phyloP scores from a whole-genome alignment of 768 basidiomycete species.

The Boletus pseudo-olivaceus region DNA sequence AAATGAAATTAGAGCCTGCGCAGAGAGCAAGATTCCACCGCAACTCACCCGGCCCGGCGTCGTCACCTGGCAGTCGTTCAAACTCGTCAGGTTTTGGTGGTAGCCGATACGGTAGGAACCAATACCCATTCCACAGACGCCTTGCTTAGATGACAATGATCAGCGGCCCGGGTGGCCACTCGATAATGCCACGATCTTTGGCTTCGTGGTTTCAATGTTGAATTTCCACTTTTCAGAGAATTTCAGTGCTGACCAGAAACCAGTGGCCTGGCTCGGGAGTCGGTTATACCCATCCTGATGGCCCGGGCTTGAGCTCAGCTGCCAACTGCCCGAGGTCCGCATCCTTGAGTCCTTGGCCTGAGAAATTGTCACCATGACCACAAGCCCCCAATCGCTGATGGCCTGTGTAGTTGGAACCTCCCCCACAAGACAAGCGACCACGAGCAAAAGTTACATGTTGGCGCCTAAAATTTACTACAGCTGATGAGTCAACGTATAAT shows the following conservation, averaged over 20 bases:
- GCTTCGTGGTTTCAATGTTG: not conserved
- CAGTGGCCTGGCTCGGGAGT: too few species aligned
- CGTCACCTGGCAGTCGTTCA: too few species aligned
- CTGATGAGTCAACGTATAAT: not conserved
- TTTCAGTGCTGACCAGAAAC: not conserved
- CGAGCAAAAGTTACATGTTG: not conserved
- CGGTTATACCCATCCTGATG: not conserved
- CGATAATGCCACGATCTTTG: not conserved
- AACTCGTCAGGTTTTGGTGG: too few species aligned
- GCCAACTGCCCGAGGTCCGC: not conserved
- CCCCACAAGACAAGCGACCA: not conserved
- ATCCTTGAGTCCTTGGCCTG: not conserved
- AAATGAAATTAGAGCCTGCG: not conserved
- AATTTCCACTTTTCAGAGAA: not conserved
- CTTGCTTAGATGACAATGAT: not conserved
- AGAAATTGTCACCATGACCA: not conserved
- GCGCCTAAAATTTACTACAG: not conserved
- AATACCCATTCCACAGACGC: too few species aligned
- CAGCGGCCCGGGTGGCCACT: not conserved
- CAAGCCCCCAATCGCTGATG: not conserved
- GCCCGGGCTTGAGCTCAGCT: not conserved
- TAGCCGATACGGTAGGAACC: too few species aligned
- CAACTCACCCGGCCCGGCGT: too few species aligned
- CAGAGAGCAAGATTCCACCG: not conserved
- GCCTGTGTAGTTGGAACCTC: not conserved